phyloP scores from a whole-genome alignment of 306 rosid genomes.

The Trifolium subterraneum region DNA sequence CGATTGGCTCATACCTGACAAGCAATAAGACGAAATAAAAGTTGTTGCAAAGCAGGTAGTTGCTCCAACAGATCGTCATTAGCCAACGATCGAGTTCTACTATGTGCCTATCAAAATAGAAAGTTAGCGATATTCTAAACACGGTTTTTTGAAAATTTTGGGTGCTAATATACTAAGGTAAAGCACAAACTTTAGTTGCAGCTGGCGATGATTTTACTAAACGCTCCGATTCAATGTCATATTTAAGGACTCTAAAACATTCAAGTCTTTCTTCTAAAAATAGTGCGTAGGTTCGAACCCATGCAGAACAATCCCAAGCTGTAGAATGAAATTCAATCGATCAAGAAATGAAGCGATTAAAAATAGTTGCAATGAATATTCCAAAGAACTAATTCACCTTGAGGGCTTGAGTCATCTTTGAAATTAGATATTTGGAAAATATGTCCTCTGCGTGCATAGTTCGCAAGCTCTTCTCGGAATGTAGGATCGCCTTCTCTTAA shows the following conservation, averaged over 20 bases:
- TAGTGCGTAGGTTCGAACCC: conserved; percentile 92
- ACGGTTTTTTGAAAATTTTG: background rate
- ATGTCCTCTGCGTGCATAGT: conserved; percentile 72
- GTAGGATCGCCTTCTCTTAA: conserved; percentile 98
- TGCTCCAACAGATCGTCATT: conserved; percentile 76
- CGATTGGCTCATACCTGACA: conserved; percentile 68
- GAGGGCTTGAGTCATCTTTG: conserved; percentile 93
- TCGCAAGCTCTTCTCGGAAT: conserved; percentile 83
- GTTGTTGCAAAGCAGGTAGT: conserved; percentile 89
- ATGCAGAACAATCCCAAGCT: conserved; percentile 99
- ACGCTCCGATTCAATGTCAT: conserved; percentile 90
- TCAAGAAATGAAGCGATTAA: conserved; percentile 36
- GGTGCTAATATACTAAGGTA: conserved; percentile 1
- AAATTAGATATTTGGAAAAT: conserved; percentile 91
- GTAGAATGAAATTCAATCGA: conserved; percentile 45
- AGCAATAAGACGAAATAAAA: conserved; percentile 80
- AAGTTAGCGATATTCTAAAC: conserved; percentile 32
- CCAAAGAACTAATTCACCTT: conserved; percentile 51
- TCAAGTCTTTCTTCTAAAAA: conserved; percentile 87
- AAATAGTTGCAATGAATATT: conserved; percentile 1
- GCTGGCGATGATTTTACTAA: conserved; percentile 67
- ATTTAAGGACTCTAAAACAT: conserved; percentile 78
- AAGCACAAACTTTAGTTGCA: conserved; percentile 61
- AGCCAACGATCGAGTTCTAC: conserved; percentile 68
- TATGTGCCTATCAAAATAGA: conserved; percentile 60